Evolutionary conservation across 2,329 filamentous ascomycete genomes (phyloP), one percentile per base, ranked within the genome.

Genomic region (Fusarium xyrophilum): DNA sequence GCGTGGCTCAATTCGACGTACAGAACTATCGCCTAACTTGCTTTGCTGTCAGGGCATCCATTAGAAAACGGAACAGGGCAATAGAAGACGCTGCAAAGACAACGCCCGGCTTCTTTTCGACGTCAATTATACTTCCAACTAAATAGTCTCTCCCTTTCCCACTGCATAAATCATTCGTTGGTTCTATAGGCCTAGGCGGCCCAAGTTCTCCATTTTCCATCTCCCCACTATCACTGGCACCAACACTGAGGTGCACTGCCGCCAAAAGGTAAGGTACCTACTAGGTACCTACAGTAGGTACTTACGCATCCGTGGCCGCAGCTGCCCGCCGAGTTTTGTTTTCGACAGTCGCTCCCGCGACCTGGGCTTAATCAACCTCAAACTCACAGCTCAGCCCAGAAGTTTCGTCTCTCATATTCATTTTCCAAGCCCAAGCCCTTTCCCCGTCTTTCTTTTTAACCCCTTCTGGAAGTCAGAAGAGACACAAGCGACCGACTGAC

Each of bases 161-260:
- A 46, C 43, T 44, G 40, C 60, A 65, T 60, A 59, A 55, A 47
- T 47, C 21, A 23, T 54, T 43, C 51, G 28, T 60, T 48, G 56
- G 28, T 60, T 48, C 58, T 42, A 57, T 64, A 61, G 62, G 43
- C 6, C 19, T 28, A 62, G 59, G 60, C 67, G 59, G 65, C 62
- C 64, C 67, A 65, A 44, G 39, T 58, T 68, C 60, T 65, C 64
- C 53, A 59, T 62, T 30, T 25, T 61, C 53, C 71, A 60, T 69
- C 53, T 65, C 56, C 54, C 60, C 64, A 63, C 68, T 43, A 23
- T 38, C 62, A 56, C 60, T 43, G 35, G 23, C 59, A 62, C 43
- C 21, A 28, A 23, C 23, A 42, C 30, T 48, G 40, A 47, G 15
- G 33, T 53, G 44, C 56, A 63, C 52, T 36, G 44, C 40, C 57